These are phyloP conservation scores for Dendrobium huoshanense DNA, from an alignment of 106 monocot genomes.

Conservation along the genomic window DNA sequence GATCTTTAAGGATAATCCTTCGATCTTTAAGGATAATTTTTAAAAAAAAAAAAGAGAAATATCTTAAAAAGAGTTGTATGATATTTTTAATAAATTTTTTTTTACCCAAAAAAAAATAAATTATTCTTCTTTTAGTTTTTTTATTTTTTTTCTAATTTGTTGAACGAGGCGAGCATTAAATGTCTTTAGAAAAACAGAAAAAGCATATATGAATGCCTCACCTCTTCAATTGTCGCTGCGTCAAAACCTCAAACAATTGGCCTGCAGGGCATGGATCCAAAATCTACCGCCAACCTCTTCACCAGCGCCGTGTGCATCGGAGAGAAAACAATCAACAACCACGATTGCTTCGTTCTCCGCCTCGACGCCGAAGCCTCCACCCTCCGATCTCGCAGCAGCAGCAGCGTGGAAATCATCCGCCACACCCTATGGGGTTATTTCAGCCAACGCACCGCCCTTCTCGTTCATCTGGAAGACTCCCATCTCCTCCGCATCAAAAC, in stretches of 20 bases:
- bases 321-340: conserved; percentile 56
- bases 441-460: conserved; percentile 73
- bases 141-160: no score
- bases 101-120: no score
- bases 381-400: conserved; percentile 54
- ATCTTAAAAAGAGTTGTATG: no score
- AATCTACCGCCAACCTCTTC: conserved; percentile 70
- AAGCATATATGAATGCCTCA: no score
- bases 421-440: conserved; percentile 88
- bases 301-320: conserved; percentile 48
- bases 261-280: conserved; percentile 73
- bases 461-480: conserved; percentile 62
- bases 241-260: not conserved
- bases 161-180: no score
- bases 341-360: conserved; percentile 68
- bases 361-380: conserved; percentile 42
- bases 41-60: no score
- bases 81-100: not conserved
- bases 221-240: not conserved
- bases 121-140: not conserved
- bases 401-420: conserved; percentile 53
- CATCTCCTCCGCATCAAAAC: conserved; percentile 54
- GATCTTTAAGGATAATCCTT: no score
- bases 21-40: no score
- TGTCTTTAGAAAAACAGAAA: no score